phyloP scores from a whole-genome alignment of 2,329 filamentous ascomycete genomes.

The Colletotrichum sp. region DNA sequence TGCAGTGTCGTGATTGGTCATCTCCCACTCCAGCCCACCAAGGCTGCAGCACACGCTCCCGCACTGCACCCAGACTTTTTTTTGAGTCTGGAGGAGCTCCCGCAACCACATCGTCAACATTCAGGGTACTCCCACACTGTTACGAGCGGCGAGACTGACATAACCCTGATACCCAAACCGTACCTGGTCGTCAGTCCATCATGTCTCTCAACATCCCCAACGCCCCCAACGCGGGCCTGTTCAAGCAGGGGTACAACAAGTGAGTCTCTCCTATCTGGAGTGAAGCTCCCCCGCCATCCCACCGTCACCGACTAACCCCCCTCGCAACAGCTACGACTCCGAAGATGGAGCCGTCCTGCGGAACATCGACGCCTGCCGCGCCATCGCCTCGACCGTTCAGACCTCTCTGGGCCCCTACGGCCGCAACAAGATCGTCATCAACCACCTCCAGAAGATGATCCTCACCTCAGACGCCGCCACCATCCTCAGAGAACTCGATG shows the following conservation, averaged over 20 bases:
- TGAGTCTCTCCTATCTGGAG: constrained; percentile 50
- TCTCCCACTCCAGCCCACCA: constrained; percentile 13
- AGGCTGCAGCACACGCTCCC: constrained; percentile 18
- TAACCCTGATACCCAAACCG: neutral
- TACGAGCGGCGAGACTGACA: constrained; percentile 9
- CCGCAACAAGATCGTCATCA: constrained; percentile 99
- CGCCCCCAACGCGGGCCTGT: constrained; percentile 90
- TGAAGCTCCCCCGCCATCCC: constrained; percentile 20
- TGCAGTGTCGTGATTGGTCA: constrained; percentile 20
- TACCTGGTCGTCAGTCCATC: constrained; percentile 25
- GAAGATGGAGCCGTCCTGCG: constrained; percentile 98
- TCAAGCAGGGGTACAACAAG: constrained; percentile 97
- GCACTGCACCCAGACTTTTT: constrained; percentile 25
- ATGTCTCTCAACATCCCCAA: constrained; percentile 98
- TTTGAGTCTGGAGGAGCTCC: constrained; percentile 21
- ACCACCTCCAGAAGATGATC: constrained; percentile 99
- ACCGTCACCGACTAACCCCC: constrained; percentile 34
- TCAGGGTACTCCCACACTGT: constrained; percentile 9
- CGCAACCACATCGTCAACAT: constrained; percentile 18
- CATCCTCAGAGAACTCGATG: constrained; percentile 95
- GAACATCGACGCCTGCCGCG: constrained; percentile 97
- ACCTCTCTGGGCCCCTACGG: constrained; percentile 97
- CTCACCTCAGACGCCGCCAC: constrained; percentile 97
- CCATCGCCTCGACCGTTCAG: constrained; percentile 94
- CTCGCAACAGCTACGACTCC: constrained; percentile 80